These are phyloP conservation scores for Trametes sanguinea DNA, from an alignment of 768 basidiomycete species.

Conservation along the genomic window DNA sequence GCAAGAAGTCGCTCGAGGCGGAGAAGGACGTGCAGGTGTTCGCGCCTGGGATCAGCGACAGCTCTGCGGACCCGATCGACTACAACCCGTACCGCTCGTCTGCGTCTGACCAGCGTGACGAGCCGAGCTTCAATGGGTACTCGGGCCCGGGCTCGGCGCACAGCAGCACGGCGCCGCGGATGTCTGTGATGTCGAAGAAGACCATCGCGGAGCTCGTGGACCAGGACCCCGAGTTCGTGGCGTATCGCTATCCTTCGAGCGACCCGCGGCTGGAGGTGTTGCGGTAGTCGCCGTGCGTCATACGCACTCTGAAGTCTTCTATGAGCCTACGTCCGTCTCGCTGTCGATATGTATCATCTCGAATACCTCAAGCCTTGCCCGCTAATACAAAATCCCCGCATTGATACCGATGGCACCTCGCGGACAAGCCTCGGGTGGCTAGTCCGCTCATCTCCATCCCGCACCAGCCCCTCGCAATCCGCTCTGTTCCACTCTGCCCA, in stretches of 20 bases:
- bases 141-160: conserved; percentile 53
- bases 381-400: conserved; percentile 6
- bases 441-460: not conserved
- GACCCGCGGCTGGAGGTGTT: conserved; percentile 69
- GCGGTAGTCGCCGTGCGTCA: conserved; percentile 34
- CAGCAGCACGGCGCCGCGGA: conserved; percentile 48
- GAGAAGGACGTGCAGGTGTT: conserved; percentile 12
- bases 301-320: not conserved
- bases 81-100: conserved; percentile 32
- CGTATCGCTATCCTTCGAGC: conserved; percentile 83
- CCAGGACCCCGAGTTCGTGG: conserved; percentile 84
- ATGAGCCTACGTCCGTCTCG: not conserved
- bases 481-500: conserved; percentile 8
- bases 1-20: conserved; percentile 44
- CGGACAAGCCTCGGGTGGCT: not conserved
- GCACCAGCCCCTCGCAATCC: not conserved
- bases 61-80: conserved; percentile 13
- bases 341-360: conserved; percentile 8
- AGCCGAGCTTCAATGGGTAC: conserved; percentile 50
- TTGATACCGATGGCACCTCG: not conserved
- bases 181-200: conserved; percentile 69
- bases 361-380: not conserved
- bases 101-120: conserved; percentile 41
- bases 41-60: not conserved
- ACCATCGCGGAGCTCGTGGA: conserved; percentile 78